These are phyloP conservation scores for Miamiensis avidus DNA, from an alignment of 169 alveolate genomes.

Conservation along the genomic window DNA sequence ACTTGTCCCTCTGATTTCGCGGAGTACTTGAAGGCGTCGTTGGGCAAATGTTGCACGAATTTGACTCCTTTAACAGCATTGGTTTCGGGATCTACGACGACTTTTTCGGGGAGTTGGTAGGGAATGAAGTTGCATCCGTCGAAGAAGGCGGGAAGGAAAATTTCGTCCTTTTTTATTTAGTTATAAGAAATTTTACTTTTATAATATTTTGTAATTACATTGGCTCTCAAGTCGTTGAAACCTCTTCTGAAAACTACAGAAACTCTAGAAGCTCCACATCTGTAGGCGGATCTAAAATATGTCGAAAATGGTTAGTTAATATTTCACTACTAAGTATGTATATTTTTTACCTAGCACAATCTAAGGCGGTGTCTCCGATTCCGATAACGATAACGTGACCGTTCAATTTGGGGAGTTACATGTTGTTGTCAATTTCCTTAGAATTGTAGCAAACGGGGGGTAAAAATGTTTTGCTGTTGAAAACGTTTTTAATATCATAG, in stretches of 20 bases:
- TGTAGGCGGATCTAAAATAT: slow-evolving; percentile 55
- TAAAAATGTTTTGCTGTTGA: slow-evolving; percentile 14
- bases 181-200: too few relatives aligned
- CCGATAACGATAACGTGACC: slow-evolving; percentile 62
- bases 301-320: too few relatives aligned
- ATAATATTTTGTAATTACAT: neutral
- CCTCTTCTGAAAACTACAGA: slow-evolving; percentile 59
- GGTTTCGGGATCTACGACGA: slow-evolving; percentile 10
- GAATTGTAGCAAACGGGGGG: neutral
- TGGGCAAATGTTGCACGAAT: slow-evolving; percentile 52
- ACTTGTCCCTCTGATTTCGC: slow-evolving; percentile 9
- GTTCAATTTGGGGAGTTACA: slow-evolving; percentile 30
- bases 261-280: slow-evolving; percentile 59
- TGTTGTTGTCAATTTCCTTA: neutral
- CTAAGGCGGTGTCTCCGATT: slow-evolving; percentile 63
- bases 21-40: slow-evolving; percentile 35
- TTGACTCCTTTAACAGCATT: slow-evolving; percentile 39
- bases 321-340: too few relatives aligned
- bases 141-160: slow-evolving; percentile 44
- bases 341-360: slow-evolving; percentile 43
- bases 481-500: neutral
- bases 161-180: slow-evolving; percentile 36
- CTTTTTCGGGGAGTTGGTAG: slow-evolving; percentile 28
- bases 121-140: slow-evolving; percentile 57
- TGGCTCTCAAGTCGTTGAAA: slow-evolving; percentile 56